These are phyloP conservation scores for Shiraia bambusicola DNA, from an alignment of 2,329 filamentous ascomycete species.

Conservation along the genomic window DNA sequence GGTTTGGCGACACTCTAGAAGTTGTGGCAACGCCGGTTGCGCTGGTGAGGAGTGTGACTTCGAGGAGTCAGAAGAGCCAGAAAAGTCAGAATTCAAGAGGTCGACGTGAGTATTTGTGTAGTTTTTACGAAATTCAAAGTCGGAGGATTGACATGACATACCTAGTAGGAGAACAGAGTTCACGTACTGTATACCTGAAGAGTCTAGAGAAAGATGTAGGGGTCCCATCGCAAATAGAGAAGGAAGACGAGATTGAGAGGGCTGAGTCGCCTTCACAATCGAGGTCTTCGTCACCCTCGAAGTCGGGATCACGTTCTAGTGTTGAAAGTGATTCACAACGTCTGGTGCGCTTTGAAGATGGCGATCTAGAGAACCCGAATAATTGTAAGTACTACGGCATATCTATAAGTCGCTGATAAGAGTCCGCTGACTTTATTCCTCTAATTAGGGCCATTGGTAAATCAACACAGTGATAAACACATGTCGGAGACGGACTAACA, in stretches of 20 bases:
- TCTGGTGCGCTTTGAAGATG: conserved; percentile 41
- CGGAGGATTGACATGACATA: no score
- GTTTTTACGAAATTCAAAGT: background rate
- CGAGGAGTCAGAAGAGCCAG: conserved; percentile 20
- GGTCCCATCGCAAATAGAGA: conserved; percentile 21
- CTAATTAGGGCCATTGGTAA: background rate
- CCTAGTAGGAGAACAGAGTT: conserved; percentile 22
- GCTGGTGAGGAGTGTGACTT: conserved; percentile 30
- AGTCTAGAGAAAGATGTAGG: conserved; percentile 28
- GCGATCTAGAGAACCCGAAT: conserved; percentile 46
- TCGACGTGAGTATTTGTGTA: conserved; percentile 11
- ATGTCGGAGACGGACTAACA: background rate
- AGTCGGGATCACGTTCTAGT: conserved; percentile 12
- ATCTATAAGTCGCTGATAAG: no score
- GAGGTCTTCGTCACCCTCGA: conserved; percentile 7
- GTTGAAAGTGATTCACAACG: conserved; percentile 8
- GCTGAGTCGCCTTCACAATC: conserved; percentile 11
- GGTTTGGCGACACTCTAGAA: conserved; percentile 26
- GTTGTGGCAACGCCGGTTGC: conserved; percentile 29
- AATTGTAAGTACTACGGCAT: conserved; percentile 33
- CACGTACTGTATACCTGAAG: conserved; percentile 16
- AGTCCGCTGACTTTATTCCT: no score
- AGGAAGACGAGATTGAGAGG: conserved; percentile 33
- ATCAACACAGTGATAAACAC: background rate
- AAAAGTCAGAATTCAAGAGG: conserved; percentile 15